A percentile compares a stretch with the other conserved stretches of the same genome.
phyloP scores from a whole-genome alignment of 768 basidiomycete species.

The Dioszegia hungarica region DNA sequence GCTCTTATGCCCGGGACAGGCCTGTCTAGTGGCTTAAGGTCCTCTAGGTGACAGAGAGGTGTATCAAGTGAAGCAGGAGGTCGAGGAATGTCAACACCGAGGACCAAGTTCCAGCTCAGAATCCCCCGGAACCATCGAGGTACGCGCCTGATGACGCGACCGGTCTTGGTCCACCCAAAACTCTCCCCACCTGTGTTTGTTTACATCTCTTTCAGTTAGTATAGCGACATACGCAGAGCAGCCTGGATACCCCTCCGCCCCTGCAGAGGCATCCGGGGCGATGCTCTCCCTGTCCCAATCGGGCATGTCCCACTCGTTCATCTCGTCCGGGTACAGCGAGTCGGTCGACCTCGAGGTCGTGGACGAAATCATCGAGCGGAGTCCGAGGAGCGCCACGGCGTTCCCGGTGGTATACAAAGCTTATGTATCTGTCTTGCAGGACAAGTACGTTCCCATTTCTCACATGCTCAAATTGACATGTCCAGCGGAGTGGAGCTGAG shows the following conservation, averaged over 20 bases:
- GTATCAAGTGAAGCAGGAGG: neutral
- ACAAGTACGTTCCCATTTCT: conserved; percentile 22
- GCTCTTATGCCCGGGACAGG: too few species aligned
- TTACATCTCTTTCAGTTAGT: neutral
- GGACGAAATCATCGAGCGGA: conserved; percentile 32
- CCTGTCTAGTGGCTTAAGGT: too few species aligned
- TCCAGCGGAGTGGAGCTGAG: neutral
- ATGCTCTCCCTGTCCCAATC: conserved; percentile 10
- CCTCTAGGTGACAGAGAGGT: neutral
- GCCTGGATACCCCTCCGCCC: too few species aligned
- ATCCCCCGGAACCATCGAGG: conserved; percentile 1
- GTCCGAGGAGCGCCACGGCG: conserved; percentile 31
- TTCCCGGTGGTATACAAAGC: conserved; percentile 37
- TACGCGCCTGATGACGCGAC: neutral
- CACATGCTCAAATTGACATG: neutral
- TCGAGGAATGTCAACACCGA: too few species aligned
- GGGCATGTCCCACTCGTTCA: conserved; percentile 9
- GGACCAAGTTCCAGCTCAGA: too few species aligned
- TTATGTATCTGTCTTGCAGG: conserved; percentile 32
- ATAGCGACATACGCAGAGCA: neutral
- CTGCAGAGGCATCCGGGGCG: neutral
- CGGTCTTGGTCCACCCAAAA: neutral
- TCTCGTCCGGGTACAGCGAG: conserved; percentile 10
- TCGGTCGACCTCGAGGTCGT: conserved; percentile 36
- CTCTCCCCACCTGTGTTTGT: neutral